Conservation (phyloP, 2,329 filamentous ascomycete species). For the Teratosphaeria epicoccoides region DNA sequence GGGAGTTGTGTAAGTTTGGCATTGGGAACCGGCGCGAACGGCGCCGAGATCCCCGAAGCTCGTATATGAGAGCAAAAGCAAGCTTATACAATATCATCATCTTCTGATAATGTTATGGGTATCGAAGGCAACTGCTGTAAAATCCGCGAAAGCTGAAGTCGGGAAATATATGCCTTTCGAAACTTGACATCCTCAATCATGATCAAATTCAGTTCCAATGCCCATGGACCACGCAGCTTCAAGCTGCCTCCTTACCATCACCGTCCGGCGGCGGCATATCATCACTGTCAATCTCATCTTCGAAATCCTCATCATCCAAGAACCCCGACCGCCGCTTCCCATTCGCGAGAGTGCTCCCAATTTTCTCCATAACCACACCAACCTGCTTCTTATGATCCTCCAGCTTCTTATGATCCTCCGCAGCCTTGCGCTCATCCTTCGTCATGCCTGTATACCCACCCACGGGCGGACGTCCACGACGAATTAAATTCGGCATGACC, state of each 20-base stretch:
- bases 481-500: constrained; percentile 4
- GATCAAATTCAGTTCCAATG: no score
- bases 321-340: constrained; percentile 40
- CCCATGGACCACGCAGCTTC: no score
- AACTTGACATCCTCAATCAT: no score
- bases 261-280: neutral
- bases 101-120: no score
- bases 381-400: constrained; percentile 40
- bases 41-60: neutral
- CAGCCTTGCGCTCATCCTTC: constrained; percentile 32
- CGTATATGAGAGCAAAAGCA: neutral
- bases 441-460: constrained; percentile 8
- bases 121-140: neutral
- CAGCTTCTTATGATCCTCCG: constrained; percentile 39
- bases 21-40: neutral
- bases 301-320: constrained; percentile 41
- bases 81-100: neutral
- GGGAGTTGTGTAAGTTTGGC: neutral
- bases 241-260: neutral
- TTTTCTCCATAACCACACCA: constrained; percentile 44
- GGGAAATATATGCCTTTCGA: neutral
- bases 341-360: constrained; percentile 44
- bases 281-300: constrained; percentile 24
- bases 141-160: neutral
- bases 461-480: neutral